phyloP scores from a whole-genome alignment of 768 basidiomycete genomes.

The Leucogyrophana mollusca region DNA sequence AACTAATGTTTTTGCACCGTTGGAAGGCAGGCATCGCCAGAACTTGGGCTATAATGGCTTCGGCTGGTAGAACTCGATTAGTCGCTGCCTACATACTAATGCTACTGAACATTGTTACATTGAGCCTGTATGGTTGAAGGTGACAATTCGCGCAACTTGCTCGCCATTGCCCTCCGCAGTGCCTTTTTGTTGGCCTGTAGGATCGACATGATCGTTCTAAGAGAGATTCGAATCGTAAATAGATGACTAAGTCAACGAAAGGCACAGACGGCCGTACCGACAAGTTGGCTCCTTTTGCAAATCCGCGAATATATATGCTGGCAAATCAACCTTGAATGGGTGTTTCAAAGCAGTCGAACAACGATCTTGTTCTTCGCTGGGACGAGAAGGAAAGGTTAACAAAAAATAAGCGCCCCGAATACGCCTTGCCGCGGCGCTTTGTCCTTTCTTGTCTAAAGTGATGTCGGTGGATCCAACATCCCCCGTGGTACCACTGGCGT shows the following conservation, averaged over 20 bases:
- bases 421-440: neutral
- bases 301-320: conserved; percentile 4
- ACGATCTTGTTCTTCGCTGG: no score
- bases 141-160: conserved; percentile 44
- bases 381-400: no score
- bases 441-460: neutral
- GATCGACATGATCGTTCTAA: conserved; percentile 13
- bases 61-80: conserved; percentile 17
- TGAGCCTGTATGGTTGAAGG: conserved; percentile 51
- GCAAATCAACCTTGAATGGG: neutral
- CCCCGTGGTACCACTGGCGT: conserved; percentile 43
- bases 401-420: no score
- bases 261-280: conserved; percentile 4
- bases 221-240: neutral
- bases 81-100: neutral
- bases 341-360: no score
- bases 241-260: neutral
- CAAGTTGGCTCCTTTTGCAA: conserved; percentile 11
- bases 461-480: conserved; percentile 35
- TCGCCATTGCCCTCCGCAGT: conserved; percentile 50
- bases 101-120: conserved; percentile 38
- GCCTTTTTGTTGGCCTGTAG: conserved; percentile 47
- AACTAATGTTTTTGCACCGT: conserved; percentile 53
- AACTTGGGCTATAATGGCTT: conserved; percentile 44
- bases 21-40: conserved; percentile 52